Base-by-base conservation (phyloP, 176 grass and related monocot species). In the Chloris gayana region DNA sequence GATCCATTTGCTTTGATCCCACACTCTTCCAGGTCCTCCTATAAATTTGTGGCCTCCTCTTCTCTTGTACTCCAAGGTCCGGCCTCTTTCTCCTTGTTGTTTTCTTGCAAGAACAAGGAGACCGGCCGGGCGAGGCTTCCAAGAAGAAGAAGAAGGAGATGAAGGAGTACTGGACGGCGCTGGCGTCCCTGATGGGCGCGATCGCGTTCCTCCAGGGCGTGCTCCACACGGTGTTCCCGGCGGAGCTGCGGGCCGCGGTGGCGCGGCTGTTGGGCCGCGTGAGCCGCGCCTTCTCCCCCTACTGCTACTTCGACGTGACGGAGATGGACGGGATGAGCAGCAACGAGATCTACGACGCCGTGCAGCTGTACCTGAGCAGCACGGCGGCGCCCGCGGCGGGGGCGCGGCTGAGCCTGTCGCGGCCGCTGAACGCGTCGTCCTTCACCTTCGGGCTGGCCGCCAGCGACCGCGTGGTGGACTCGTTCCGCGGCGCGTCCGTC, bases 281-380 rank as follows among this genome's bases (percentile, higher is more conserved):
- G 9, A 87, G 82, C 21, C 80, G 73, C 0, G 69, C 75, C 69
- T 74, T 97, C 69, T 94, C 95, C 4, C 85, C 95, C 1, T 97
- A 94, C 70, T 84, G 85, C 85, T 97, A 97, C 80, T 97, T 97
- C 77, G 95, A 97, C 83, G 89, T 97, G 4, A 92, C 87, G 19
- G 95, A 97, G 82, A 97, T 72, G 58, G 95, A 94, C n/a, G 95
- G 95, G 22, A 91, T 97, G 41, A 89, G 89, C 95, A 94, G 78
- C 70, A 97, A 97, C 68, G 95, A 97, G 78, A 87, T 97, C 73
- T 97, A 97, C 81, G 86, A 83, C 70, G 89, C 95, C 71, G 91
- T 97, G 73, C 95, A 97, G 77, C 87, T 94, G 6, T 97, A 97
- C 67, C 95, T 97, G 19, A 97, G 91, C 64, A 75, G 86, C 77